Base-by-base conservation (phyloP, 2,329 filamentous ascomycete genomes). In the Pseudogymnoascus sp. region DNA sequence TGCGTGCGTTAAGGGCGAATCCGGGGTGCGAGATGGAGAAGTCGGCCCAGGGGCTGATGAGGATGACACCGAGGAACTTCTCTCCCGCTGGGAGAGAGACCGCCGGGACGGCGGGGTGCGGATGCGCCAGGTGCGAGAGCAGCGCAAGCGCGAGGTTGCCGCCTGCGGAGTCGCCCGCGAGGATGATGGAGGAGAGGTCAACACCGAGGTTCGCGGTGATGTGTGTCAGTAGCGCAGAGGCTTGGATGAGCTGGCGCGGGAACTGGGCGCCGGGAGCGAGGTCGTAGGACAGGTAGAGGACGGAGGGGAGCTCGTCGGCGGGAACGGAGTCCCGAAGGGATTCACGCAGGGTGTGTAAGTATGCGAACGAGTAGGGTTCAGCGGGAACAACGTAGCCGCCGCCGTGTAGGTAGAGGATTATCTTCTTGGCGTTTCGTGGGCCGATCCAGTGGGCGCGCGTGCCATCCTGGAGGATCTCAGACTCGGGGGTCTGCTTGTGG, bases 31-130 rank as follows among this genome's bases (percentile, higher is more conserved):
- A 72, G 0, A 74, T 75, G n/a, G 76, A 74, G 65, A 87, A 80
- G 1, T 77, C 77, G 1, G 78, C 75, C 85, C 85, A 88, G 0
- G 85, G 85, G 0, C 79, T 81, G 63, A 87, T 79, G 6, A 86
- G 74, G 6, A 86, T 69, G 0, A 79, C 77, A 3, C 78, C 82
- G 1, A 77, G 77, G 14, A 87, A 72, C 7, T 77, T 78, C 10
- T 13, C 33, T 24, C 24, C 37, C 2, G 70, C 70, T 0, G 72
- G 68, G 6, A 83, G 70, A 0, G 70, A 62, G 19, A 86, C 64
- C 0, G 74, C 71, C 0, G 76, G 71, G 44, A 85, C 86, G 81
- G 79, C 74, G 0, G 80, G 76, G 65, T 86, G 84, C 0, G 85
- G 82, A 68, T 87, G 85, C 0, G 79, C 72, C 44, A 83, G 71